Evolutionary conservation across 2,329 filamentous ascomycete genomes (phyloP).

Genomic region (Aciculosporium take): DNA sequence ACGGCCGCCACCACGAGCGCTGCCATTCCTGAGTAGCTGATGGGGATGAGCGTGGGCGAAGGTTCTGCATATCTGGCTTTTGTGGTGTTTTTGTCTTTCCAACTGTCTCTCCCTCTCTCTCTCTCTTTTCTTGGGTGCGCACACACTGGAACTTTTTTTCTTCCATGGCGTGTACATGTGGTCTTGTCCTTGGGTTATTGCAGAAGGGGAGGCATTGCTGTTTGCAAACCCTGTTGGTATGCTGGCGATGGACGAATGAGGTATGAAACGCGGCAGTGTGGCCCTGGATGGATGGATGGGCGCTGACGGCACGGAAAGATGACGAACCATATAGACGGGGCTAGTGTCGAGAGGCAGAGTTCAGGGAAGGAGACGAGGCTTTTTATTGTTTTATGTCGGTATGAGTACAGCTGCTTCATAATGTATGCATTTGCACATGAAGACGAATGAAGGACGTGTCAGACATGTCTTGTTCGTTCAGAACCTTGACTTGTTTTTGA

Average conservation of each 20-base stretch:
- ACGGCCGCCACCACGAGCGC: conserved; percentile 17
- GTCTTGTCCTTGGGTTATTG: neutral
- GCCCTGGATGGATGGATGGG: neutral
- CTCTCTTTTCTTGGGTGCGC: neutral
- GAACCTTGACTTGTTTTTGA: too few species aligned
- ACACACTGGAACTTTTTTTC: neutral
- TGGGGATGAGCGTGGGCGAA: neutral
- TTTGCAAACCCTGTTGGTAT: neutral
- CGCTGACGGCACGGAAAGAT: neutral
- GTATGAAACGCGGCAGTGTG: neutral
- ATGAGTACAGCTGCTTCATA: neutral
- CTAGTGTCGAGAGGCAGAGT: neutral
- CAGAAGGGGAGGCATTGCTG: neutral
- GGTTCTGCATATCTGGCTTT: neutral
- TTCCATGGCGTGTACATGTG: neutral
- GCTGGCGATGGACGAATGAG: neutral
- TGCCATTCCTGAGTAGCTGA: conserved; percentile 20
- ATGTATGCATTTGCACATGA: neutral
- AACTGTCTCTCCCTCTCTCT: neutral
- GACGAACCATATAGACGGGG: neutral
- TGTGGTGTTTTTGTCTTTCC: neutral
- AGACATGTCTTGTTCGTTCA: too few species aligned
- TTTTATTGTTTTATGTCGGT: neutral
- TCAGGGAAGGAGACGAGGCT: neutral
- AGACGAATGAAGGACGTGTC: too few species aligned